Evolutionary conservation across 2,329 filamentous ascomycete species (phyloP), one percentile per base, ranked within the genome.

Genomic region (Epichloe gansuensis): DNA sequence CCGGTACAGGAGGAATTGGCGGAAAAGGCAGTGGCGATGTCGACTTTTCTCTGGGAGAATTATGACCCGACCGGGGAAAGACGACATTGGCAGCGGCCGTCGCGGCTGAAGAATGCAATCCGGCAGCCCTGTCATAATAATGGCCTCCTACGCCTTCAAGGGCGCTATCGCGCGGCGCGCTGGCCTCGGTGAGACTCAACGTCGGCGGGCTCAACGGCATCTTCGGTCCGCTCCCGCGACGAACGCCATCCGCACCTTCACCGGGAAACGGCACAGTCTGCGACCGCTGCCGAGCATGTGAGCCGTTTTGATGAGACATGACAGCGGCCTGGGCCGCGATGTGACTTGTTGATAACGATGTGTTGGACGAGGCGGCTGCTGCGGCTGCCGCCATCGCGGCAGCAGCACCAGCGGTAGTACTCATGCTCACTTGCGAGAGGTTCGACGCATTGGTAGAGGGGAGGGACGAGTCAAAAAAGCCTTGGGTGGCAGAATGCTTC

Each of bases 261-360:
- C 70, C 70, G 1, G 70, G 78, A 17, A 78, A 75, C 5, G 86
- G 82, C 8, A 86, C 80, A 0, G 86, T 89, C 64, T 87, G 83
- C 13, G 85, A 89, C 50, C 86, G 78, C 64, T 88, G 85, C 21
- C 87, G 74, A 53, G 66, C 72, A 59, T 78, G 75, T 45, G 67
- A 64, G 58, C 60, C 64, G 43, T 73, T 71, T 61, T 78, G 74
- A 60, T 83, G 78, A 36, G 79, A 78, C 71, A 87, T 81, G 61
- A 85, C 81, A 51, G 87, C 87, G 9, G 86, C 82, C 67, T 89
- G 86, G 17, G 86, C 86, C 40, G 87, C 87, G 57, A 89, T 88
- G 65, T 88, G 84, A 66, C 85, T 88, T n/a, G 85, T 81, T 2
- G 76, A 75, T 55, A 80, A 67, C 27, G 52, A 48, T 34, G 43